Percentiles rank a stretch among this genome's conserved stretches.
Conservation (phyloP, 768 basidiomycete species). For the Auricularia cornea region DNA sequence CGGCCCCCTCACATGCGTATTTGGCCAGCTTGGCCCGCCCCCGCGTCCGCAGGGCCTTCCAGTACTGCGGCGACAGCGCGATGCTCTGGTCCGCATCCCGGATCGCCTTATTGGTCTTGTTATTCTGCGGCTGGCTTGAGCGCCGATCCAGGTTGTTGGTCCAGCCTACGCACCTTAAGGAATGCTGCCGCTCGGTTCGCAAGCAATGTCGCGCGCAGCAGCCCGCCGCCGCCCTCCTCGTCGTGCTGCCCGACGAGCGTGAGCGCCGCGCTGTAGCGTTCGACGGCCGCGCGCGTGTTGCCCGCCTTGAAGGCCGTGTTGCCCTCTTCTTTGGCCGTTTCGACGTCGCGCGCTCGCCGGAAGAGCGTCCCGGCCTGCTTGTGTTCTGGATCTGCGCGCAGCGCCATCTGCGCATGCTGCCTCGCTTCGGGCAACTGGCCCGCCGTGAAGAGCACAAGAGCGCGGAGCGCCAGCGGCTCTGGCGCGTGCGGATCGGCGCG, state of each 20-base stretch:
- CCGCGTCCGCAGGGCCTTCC: constrained; percentile 81
- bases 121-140: constrained; percentile 36
- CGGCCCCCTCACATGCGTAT: constrained; percentile 62
- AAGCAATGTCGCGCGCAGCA: constrained; percentile 69
- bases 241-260: constrained; percentile 60
- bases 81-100: constrained; percentile 64
- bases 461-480: constrained; percentile 67
- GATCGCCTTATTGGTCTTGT: constrained; percentile 59
- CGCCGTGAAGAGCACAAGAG: constrained; percentile 66
- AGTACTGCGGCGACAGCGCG: constrained; percentile 50
- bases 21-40: constrained; percentile 70
- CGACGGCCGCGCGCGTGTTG: constrained; percentile 50
- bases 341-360: constrained; percentile 71
- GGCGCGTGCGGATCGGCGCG: constrained; percentile 65
- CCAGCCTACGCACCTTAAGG: constrained; percentile 45
- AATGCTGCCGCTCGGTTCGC: constrained; percentile 80
- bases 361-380: constrained; percentile 61
- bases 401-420: constrained; percentile 60
- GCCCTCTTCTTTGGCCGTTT: constrained; percentile 77
- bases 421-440: constrained; percentile 63
- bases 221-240: constrained; percentile 71
- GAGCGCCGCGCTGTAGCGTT: constrained; percentile 65
- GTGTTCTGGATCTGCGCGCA: constrained; percentile 72
- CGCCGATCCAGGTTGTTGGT: constrained; percentile 6
- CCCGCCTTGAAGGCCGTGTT: constrained; percentile 64